These are phyloP conservation scores for Termitomyces sp. DNA, from an alignment of 768 basidiomycete genomes.

Conservation along the genomic window DNA sequence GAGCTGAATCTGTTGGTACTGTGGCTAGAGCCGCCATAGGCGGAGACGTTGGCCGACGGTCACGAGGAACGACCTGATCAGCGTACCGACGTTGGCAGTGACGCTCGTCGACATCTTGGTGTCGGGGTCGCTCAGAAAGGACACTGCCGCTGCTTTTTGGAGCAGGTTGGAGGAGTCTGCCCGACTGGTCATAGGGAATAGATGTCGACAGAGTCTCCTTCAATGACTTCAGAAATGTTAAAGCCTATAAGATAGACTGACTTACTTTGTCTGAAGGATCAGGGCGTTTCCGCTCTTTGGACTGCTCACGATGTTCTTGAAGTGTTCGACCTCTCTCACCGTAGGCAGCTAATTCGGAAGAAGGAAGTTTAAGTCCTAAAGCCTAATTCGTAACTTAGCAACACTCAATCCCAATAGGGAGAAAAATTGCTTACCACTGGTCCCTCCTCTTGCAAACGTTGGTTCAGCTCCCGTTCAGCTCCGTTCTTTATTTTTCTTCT, in stretches of 20 bases:
- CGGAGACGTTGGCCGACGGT: neutral
- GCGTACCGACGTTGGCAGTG: neutral
- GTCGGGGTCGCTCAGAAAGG: neutral
- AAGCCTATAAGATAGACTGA: neutral
- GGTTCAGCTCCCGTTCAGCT: neutral
- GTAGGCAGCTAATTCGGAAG: slow-evolving; percentile 9
- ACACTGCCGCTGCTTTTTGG: neutral
- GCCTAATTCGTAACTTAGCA: neutral
- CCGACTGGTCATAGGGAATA: neutral
- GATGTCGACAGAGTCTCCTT: neutral
- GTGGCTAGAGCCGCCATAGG: too few species aligned
- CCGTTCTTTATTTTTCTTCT: neutral
- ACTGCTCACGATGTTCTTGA: neutral
- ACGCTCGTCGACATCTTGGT: neutral
- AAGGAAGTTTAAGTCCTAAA: neutral
- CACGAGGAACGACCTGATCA: neutral
- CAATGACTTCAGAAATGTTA: neutral
- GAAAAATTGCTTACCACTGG: neutral
- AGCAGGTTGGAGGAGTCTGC: neutral
- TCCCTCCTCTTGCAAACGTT: neutral
- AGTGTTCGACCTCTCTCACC: neutral
- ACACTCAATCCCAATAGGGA: neutral
- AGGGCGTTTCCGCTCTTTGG: neutral
- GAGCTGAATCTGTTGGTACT: too few species aligned
- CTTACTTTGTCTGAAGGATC: neutral